Evolutionary conservation across 345 rosid species (phyloP).

Genomic region (Hibiscus trionum): DNA sequence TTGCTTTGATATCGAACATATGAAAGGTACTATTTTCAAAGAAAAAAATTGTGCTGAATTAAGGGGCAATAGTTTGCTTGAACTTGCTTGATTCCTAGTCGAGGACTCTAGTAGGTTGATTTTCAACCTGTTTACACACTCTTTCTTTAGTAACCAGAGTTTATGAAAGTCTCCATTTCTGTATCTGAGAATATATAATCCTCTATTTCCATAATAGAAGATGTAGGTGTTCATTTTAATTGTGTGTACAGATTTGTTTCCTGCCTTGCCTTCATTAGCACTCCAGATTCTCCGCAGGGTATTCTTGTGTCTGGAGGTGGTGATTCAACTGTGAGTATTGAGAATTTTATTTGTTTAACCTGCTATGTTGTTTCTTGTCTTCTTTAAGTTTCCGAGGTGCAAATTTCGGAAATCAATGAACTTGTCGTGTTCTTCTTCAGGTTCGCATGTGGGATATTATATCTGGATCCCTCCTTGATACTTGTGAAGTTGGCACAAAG

Average conservation of each 20-base stretch:
- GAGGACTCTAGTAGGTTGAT: not conserved
- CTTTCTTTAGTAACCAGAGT: not conserved
- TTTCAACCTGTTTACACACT: not conserved
- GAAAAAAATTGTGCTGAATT: not conserved
- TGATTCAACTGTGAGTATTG: constrained; percentile 71
- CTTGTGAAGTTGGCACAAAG: constrained; percentile 65
- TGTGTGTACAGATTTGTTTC: constrained; percentile 58
- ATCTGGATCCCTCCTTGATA: constrained; percentile 75
- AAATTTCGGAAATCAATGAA: not conserved
- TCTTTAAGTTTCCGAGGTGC: constrained; percentile 7
- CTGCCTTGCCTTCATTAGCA: constrained; percentile 57
- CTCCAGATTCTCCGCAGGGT: constrained; percentile 44
- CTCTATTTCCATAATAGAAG: not conserved
- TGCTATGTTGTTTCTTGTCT: not conserved
- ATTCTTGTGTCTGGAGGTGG: constrained; percentile 92
- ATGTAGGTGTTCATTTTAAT: not conserved
- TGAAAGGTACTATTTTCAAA: not conserved
- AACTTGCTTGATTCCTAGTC: not conserved
- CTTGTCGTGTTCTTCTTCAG: constrained; percentile 29
- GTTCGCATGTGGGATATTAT: constrained; percentile 86
- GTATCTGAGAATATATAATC: not conserved
- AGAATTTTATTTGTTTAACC: constrained; percentile 8
- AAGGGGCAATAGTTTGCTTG: not conserved
- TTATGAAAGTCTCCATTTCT: not conserved
- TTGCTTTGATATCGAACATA: not conserved